Evolutionary conservation across 208 protist species (phyloP), one percentile per base, ranked within the genome.

Genomic region (Angomonas ambiguus): DNA sequence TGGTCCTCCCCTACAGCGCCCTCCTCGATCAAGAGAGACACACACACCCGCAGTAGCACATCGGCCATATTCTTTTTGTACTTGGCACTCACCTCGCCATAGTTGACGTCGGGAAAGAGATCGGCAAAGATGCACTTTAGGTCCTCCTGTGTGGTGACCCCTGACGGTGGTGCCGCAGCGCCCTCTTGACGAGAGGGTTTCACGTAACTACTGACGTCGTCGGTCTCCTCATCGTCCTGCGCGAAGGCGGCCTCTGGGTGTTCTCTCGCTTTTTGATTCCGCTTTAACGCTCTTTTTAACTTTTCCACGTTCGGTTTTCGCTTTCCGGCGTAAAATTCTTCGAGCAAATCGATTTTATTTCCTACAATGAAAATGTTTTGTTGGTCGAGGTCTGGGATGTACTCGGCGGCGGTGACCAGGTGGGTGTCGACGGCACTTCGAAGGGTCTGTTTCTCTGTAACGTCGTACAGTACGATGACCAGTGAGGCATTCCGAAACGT

Each of bases 401-500:
- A 63, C 30, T 67, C 62, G 11, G 69, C 69, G 0, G 69, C 74
- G 45, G 33, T 51, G 25, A 72, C 57, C 5, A 88, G 67, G 38
- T 74, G 75, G 22, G 65, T 62, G 42, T 76, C 75, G 28, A 69
- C 65, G 10, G 75, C 49, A 34, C 67, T 74, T 35, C 87, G 38
- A 74, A 98, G 98, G 2, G 87, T 96, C 6, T 61, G 71, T 22
- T 75, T 71, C 87, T 90, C 96, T 38, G 93, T 98, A 41, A 99
- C 90, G 74, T 99, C 97, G 78, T 98, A 99, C 11, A 99, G 96
- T 38, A 97, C 79, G 32, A 99, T 75, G 6, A 97, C 94, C 11
- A 98, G 94, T 11, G 85, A 92, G 18, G 93, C 96, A 72, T 98
- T 72, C n/a, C 78, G 71, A 22, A 75, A 82, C 1, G 71, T 80